Conservation (phyloP, 371 early-diverging fungal species). For the Mortierella sp. region DNA sequence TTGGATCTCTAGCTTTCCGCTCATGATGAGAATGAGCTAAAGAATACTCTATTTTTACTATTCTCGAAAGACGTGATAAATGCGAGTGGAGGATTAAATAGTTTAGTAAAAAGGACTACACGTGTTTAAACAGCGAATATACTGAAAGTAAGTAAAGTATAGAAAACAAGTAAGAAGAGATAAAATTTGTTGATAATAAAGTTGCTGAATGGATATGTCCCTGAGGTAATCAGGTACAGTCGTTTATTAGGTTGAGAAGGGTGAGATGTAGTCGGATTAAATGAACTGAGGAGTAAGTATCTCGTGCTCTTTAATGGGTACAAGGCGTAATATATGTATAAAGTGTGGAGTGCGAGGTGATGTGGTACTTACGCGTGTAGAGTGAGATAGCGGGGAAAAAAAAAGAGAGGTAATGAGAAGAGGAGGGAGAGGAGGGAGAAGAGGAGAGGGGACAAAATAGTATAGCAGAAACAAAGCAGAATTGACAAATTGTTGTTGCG, state of each 20-base stretch:
- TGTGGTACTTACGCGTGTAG: neutral
- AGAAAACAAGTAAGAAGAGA: neutral
- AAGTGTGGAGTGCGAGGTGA: neutral
- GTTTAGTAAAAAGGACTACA: no score
- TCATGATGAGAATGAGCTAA: conserved; percentile 28
- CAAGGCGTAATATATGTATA: no score
- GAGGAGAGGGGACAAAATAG: neutral
- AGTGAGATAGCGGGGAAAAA: neutral
- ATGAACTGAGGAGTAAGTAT: no score
- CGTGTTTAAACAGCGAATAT: no score
- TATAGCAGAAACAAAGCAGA: neutral
- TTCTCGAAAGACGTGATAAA: neutral
- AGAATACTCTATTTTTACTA: neutral
- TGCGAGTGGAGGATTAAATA: no score
- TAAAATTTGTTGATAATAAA: neutral
- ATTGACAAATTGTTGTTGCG: neutral
- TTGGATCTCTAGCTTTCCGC: conserved; percentile 41
- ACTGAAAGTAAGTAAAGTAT: no score
- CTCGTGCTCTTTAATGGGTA: no score
- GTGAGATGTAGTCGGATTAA: no score
- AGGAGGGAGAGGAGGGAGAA: conserved; percentile 12
- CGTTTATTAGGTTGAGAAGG: neutral
- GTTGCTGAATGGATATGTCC: no score
- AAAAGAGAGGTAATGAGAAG: neutral
- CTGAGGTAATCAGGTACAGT: neutral